Evolutionary conservation across 2,329 filamentous ascomycete genomes (phyloP).

Genomic region (Colletotrichum filicis): DNA sequence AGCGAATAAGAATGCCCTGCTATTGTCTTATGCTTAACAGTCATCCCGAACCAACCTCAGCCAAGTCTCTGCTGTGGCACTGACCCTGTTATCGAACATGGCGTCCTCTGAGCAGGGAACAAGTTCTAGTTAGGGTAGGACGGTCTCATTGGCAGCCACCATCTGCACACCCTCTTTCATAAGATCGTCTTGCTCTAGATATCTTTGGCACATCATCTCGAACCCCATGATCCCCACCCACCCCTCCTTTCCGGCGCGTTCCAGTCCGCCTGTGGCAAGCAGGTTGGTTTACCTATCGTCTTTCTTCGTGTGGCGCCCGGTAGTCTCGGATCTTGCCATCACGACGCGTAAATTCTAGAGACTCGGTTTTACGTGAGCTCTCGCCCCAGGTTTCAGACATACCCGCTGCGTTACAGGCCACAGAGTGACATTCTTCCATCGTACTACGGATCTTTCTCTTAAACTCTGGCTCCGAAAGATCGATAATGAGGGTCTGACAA

Average conservation of each 20-base stretch:
- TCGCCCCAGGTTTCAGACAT: conserved; percentile 4
- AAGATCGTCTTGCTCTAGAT: conserved; percentile 30
- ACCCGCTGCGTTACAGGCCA: conserved; percentile 18
- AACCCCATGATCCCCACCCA: conserved; percentile 35
- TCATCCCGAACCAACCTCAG: conserved; percentile 16
- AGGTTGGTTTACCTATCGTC: background rate
- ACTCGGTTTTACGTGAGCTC: background rate
- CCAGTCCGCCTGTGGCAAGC: conserved; percentile 18
- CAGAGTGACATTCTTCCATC: conserved; percentile 16
- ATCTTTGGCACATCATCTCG: conserved; percentile 23
- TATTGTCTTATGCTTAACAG: conserved; percentile 32
- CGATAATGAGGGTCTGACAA: background rate
- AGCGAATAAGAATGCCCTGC: conserved; percentile 15
- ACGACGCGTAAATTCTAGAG: conserved; percentile 3
- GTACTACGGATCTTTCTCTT: background rate
- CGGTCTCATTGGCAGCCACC: conserved; percentile 10
- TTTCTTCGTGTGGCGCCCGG: conserved; percentile 18
- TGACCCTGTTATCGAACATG: background rate
- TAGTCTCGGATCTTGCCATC: conserved; percentile 33
- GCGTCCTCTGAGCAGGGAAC: conserved; percentile 25
- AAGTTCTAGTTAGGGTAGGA: background rate
- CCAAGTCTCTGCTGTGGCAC: conserved; percentile 17
- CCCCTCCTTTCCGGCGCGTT: conserved; percentile 27
- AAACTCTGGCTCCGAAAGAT: background rate
- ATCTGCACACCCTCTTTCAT: conserved; percentile 32